Evolutionary conservation across 2,329 filamentous ascomycete genomes (phyloP).

Genomic region (Phialocephala subalpina): DNA sequence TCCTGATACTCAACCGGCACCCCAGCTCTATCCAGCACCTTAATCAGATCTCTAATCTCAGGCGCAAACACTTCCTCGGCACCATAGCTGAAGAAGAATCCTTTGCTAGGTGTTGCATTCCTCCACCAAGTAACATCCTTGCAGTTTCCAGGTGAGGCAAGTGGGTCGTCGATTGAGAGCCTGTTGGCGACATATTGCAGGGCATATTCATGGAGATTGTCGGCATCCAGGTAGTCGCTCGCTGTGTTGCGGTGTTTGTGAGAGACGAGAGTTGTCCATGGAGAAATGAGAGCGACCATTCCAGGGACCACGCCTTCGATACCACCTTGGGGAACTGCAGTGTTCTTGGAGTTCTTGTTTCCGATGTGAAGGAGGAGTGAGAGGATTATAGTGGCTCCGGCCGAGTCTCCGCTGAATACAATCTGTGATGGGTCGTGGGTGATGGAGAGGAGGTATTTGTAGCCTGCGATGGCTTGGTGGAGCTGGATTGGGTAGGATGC

Average conservation of each 20-base stretch:
- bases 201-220: conserved; percentile 74
- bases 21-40: conserved; percentile 60
- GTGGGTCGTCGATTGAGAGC: conserved; percentile 57
- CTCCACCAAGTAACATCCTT: conserved; percentile 72
- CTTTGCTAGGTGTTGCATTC: conserved; percentile 68
- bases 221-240: conserved; percentile 78
- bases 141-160: conserved; percentile 76
- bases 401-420: conserved; percentile 80
- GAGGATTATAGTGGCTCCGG: conserved; percentile 77
- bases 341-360: conserved; percentile 17
- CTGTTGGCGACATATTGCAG: conserved; percentile 69
- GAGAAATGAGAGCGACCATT: conserved; percentile 78
- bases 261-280: conserved; percentile 80
- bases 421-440: conserved; percentile 65
- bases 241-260: conserved; percentile 70
- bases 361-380: conserved; percentile 75
- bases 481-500: conserved; percentile 77
- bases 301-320: conserved; percentile 50
- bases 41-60: conserved; percentile 70
- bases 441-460: conserved; percentile 71
- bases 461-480: conserved; percentile 73
- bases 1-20: conserved; percentile 55
- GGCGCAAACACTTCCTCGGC: conserved; percentile 80
- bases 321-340: conserved; percentile 2
- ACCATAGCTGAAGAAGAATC: conserved; percentile 76